Evolutionary conservation across 129 eudicot genomes (phyloP), one percentile per base, ranked within the genome.

Genomic region (Flaveria ramosissima): DNA sequence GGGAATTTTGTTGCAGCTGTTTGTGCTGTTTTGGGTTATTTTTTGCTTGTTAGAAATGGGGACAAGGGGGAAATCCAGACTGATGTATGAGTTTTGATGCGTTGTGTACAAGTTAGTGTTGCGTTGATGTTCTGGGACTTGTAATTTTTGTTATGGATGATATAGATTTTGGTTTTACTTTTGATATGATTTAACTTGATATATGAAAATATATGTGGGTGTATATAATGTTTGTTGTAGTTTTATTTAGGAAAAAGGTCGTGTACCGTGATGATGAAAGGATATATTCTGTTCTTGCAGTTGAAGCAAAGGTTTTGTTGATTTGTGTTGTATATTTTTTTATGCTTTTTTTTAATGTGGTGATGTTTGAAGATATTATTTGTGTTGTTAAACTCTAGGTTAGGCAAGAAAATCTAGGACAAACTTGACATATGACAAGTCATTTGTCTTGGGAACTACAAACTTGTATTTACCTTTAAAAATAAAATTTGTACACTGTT

Each of bases 1-100:
- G 97, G 97, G 75, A 92, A 92, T 86, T 57, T 88, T 74, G 96
- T 92, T 67, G 97, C 97, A 27, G 96, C 93, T 32, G 82, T 89
- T 83, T 92, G 96, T 84, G 97, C 97, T 78, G 89, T 92, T 78
- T 78, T 92, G 78, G 97, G 92, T 0, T 92, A 89, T 48, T 84
- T 92, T 80, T 80, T 83, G 15, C 84, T 92, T 26, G 80, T 92
- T 56, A 84, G 90, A 81, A 87, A 74, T 45, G 63, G 63, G 63
- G 41, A 70, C 17, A 47, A 56, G 81, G 57, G 41, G 55, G 48
- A 68, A 14, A 62, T 23, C 16, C 1, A 61, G 14, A 61, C 3
- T 11, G 11, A 24, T 26, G 67, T 63, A 63, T 15, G 9, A 61
- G 3, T 61, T 61, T 61, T 10, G 6, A 60, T 60, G 66, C 32